These are phyloP conservation scores for Aspergillus neoniger DNA, from an alignment of 2,329 filamentous ascomycete species.

Conservation along the genomic window DNA sequence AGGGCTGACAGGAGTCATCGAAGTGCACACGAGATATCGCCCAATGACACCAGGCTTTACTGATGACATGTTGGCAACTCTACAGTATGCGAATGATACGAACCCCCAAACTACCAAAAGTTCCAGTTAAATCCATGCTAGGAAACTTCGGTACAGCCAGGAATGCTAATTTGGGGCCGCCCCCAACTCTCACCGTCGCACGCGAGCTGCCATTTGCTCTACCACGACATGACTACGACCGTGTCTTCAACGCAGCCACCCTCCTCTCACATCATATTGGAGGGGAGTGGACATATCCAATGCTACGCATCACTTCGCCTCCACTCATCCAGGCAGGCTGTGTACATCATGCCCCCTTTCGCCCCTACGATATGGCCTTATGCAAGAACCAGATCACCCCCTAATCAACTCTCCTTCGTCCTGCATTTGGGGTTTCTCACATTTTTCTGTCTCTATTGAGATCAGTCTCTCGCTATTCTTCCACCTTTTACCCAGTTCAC, in stretches of 20 bases:
- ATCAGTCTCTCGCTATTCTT: neutral
- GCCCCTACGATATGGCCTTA: neutral
- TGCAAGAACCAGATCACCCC: neutral
- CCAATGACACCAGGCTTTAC: neutral
- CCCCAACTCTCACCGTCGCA: constrained; percentile 4
- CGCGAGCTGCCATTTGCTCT: constrained; percentile 2
- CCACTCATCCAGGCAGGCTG: neutral
- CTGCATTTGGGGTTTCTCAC: neutral
- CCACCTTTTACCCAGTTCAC: neutral
- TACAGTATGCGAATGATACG: neutral
- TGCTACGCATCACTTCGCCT: neutral
- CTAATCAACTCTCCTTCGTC: neutral
- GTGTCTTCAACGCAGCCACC: neutral
- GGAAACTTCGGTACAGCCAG: neutral
- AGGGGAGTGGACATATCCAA: neutral
- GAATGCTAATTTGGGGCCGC: constrained; percentile 9
- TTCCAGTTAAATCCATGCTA: neutral
- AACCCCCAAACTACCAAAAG: no score
- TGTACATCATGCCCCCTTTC: neutral
- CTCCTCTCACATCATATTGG: neutral
- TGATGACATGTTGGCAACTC: neutral
- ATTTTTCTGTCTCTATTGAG: neutral
- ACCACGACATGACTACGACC: neutral
- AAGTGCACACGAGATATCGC: neutral
- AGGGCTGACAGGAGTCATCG: neutral